Evolutionary conservation across 495 filamentous ascomycete genomes (phyloP).

Genomic region (Penicillium antarcticum): DNA sequence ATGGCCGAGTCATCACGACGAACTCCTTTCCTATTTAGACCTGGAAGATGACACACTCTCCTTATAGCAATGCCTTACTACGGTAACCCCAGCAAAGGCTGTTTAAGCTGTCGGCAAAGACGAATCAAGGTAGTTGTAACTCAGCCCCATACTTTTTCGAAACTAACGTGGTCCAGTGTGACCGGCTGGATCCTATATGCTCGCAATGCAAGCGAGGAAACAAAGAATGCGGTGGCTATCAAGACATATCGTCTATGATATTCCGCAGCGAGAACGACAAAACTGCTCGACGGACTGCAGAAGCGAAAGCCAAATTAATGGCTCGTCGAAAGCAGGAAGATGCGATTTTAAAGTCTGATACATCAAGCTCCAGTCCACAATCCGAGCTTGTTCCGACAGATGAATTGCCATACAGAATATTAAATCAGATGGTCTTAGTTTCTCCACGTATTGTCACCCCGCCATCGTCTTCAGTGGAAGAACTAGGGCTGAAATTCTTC

Average conservation of each 20-base stretch:
- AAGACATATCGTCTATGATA: conserved; percentile 15
- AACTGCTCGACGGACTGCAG: conserved; percentile 15
- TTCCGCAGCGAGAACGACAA: conserved; percentile 25
- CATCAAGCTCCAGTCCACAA: not conserved
- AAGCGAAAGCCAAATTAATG: conserved; percentile 11
- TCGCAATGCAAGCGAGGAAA: conserved; percentile 22
- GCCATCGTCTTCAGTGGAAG: conserved; percentile 12
- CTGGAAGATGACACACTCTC: not conserved
- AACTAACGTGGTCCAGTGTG: conserved; percentile 14
- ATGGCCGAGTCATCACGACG: not conserved
- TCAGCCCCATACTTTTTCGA: not conserved
- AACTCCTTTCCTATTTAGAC: conserved; percentile 1
- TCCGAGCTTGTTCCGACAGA: not conserved
- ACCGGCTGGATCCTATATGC: conserved; percentile 19
- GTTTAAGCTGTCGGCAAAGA: conserved; percentile 20
- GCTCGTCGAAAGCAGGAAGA: conserved; percentile 9
- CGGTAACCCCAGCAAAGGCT: conserved; percentile 21
- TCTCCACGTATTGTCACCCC: not conserved
- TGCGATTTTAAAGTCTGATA: not conserved
- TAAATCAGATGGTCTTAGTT: not conserved
- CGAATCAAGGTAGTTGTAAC: conserved; percentile 20
- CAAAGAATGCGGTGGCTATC: conserved; percentile 24
- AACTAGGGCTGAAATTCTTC: conserved; percentile 20
- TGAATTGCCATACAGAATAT: not conserved
- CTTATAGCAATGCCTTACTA: conserved; percentile 17